These are phyloP conservation scores for Parastagonospora nodorum DNA, from an alignment of 2,329 filamentous ascomycete genomes.

Conservation along the genomic window DNA sequence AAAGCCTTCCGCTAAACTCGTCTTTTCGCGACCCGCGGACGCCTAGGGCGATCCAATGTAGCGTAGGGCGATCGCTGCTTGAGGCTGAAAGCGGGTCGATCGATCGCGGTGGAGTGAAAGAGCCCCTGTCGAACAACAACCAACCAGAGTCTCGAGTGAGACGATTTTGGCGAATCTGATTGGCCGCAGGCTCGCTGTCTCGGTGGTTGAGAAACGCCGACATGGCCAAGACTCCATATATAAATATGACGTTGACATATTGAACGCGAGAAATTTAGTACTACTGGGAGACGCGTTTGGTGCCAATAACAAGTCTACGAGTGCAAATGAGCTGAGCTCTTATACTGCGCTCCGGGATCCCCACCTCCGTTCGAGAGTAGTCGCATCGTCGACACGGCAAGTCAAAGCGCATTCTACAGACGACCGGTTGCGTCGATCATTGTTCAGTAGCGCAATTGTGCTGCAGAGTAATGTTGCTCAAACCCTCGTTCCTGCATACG, in stretches of 20 bases:
- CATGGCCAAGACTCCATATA: too few species aligned
- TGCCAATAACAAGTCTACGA: slow-evolving; percentile 3
- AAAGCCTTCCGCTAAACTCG: background rate
- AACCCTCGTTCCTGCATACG: background rate
- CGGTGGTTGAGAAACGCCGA: too few species aligned
- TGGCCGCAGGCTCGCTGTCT: too few species aligned
- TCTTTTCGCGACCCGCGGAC: slow-evolving; percentile 13
- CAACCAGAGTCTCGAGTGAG: too few species aligned
- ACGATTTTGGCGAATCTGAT: too few species aligned
- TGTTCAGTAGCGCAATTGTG: background rate
- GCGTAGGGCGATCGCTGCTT: slow-evolving; percentile 3
- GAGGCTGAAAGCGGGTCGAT: slow-evolving; percentile 12
- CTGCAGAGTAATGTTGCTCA: background rate
- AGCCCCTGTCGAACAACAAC: too few species aligned
- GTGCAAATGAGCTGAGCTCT: slow-evolving; percentile 5
- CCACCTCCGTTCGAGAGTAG: slow-evolving; percentile 1
- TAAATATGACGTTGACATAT: too few species aligned
- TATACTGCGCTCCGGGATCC: slow-evolving; percentile 2
- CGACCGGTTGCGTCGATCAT: background rate
- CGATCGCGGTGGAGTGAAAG: too few species aligned
- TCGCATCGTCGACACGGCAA: slow-evolving; percentile 2
- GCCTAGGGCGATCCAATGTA: slow-evolving; percentile 9
- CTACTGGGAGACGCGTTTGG: slow-evolving; percentile 11
- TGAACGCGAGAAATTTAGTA: background rate
- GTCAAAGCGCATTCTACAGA: slow-evolving; percentile 1